Evolutionary conservation across 1,284 basidiomycete species (phyloP).

Genomic region (Ustilago hordei): DNA sequence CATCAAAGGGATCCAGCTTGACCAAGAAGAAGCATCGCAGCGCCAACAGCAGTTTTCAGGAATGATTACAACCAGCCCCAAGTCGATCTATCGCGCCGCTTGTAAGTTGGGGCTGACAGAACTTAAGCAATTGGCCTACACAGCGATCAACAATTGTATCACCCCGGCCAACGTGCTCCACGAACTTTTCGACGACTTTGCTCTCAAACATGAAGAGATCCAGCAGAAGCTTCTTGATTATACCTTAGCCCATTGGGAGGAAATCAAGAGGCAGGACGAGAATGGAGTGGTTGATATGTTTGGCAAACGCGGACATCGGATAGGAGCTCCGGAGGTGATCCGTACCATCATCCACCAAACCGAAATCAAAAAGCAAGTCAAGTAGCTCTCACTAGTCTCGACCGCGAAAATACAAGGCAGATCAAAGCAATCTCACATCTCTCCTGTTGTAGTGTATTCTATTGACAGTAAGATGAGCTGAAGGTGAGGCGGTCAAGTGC

Average conservation of each 20-base stretch:
- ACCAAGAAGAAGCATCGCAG: not conserved
- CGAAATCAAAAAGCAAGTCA: not conserved
- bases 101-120: slow-evolving; percentile 11
- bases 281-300: slow-evolving; percentile 4
- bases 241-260: slow-evolving; percentile 34
- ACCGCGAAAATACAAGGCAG: not conserved
- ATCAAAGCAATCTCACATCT: not conserved
- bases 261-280: slow-evolving; percentile 13
- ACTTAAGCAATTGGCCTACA: slow-evolving; percentile 18
- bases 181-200: slow-evolving; percentile 30
- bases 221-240: slow-evolving; percentile 16
- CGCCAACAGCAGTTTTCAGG: not conserved
- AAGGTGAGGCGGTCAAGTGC: not conserved
- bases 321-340: slow-evolving; percentile 11
- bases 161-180: slow-evolving; percentile 20
- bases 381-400: not conserved
- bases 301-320: not conserved
- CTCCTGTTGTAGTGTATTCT: not conserved
- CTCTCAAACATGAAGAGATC: slow-evolving; percentile 10
- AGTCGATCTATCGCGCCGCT: slow-evolving; percentile 37
- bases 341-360: slow-evolving; percentile 8
- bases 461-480: not conserved
- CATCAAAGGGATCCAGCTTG: not conserved
- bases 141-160: slow-evolving; percentile 13
- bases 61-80: slow-evolving; percentile 20